Evolutionary conservation across 441 rosid species (phyloP).

Genomic region (Geranium incanum): DNA sequence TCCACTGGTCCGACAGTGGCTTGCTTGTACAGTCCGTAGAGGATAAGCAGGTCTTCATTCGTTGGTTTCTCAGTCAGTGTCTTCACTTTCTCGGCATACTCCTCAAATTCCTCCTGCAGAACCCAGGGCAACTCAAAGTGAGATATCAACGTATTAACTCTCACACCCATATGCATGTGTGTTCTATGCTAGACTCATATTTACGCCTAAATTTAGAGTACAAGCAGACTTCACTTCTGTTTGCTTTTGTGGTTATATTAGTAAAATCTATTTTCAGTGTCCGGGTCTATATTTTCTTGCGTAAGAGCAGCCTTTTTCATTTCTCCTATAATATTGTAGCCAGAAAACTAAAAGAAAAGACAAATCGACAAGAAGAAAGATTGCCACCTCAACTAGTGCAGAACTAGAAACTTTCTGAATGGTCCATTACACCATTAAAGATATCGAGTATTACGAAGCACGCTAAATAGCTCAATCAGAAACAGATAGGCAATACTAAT

Average conservation of each 20-base stretch:
- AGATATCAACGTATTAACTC: background rate
- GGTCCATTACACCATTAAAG: too few species aligned
- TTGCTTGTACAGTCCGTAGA: slow-evolving; percentile 86
- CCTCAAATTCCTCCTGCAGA: slow-evolving; percentile 76
- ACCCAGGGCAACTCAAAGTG: background rate
- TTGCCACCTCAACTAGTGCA: too few species aligned
- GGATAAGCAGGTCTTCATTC: slow-evolving; percentile 66
- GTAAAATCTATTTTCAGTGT: too few species aligned
- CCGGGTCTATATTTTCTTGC: background rate
- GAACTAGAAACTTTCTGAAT: too few species aligned
- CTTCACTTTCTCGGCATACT: slow-evolving; percentile 63
- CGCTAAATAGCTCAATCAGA: too few species aligned
- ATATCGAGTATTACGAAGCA: too few species aligned
- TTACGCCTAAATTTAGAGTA: too few species aligned
- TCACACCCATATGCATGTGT: background rate
- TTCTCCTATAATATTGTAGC: background rate
- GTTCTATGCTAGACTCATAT: background rate
- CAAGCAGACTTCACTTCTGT: too few species aligned
- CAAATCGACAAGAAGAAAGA: too few species aligned
- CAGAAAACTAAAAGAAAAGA: background rate
- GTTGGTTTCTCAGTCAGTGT: slow-evolving; percentile 51
- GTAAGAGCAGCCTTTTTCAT: background rate
- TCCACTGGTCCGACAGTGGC: slow-evolving; percentile 68
- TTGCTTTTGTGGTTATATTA: too few species aligned
- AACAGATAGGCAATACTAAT: too few species aligned